Base-by-base conservation (phyloP, 2,329 filamentous ascomycete genomes). In the Rhynchosporium secalis region DNA sequence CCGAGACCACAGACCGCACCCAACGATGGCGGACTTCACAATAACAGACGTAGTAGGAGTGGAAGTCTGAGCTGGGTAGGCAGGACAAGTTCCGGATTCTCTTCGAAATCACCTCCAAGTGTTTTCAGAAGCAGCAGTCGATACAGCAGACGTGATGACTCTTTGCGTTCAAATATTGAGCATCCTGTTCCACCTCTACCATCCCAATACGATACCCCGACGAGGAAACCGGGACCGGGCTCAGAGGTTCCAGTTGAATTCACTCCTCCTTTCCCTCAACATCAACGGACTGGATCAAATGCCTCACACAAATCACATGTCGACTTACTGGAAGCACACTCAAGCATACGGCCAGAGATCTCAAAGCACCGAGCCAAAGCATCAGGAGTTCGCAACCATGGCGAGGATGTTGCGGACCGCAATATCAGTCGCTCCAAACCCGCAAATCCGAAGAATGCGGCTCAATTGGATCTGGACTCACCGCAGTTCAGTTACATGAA, bases 341-440 rank as follows among this genome's bases (percentile, higher is more conserved):
- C 82, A 0, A 80, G 77, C 31, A 75, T 86, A 45, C 79, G 72
- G 33, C 78, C 79, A 48, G 76, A 77, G 45, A 75, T 76, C 26
- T 31, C 78, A 74, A 75, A 54, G 75, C 76, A 67, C 9, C 77
- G 83, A 15, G 68, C 85, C 2, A 72, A 78, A 60, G 83, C 83
- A 0, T 71, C 81, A 0, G 84, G 83, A 1, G 75, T 76, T 0
- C 77, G 79, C 48, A 80, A 83, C 56, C 87, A 85, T 66, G 85
- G 82, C n/a, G 86, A 89, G 70, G 85, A 87, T 70, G 84, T 88
- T 1, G 85, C 84, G 1, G 84, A 87, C 66, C 78, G 86, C 40
- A 88, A 88, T 64, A 66, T 73, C 38, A 61, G 56, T 2, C 41
- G 40, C 4, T 52, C 45, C 46, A 47, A 61, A 41, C 2, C 56